Conservation (phyloP, 139 green algal genomes). For the Micractinium sp. region DNA sequence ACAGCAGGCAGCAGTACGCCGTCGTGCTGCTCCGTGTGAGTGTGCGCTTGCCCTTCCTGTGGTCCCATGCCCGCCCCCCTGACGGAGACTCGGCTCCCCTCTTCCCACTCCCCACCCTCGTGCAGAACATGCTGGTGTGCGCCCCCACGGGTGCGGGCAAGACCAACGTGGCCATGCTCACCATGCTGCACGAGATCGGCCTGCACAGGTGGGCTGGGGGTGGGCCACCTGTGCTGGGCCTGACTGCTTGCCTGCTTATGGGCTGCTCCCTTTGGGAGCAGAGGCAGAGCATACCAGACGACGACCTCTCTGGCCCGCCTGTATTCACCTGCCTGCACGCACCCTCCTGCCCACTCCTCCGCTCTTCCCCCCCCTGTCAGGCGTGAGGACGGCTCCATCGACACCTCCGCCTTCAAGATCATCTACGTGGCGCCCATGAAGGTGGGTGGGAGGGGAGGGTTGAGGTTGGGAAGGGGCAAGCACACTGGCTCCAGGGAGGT, state of each 20-base stretch:
- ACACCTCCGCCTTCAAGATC: constrained; percentile 93
- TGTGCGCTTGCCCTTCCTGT: neutral
- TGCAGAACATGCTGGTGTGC: constrained; percentile 93
- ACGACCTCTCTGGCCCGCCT: neutral
- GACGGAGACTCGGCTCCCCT: neutral
- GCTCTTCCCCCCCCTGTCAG: neutral
- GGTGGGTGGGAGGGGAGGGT: constrained; percentile 29
- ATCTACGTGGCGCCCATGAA: constrained; percentile 99
- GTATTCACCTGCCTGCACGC: neutral
- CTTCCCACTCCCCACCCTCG: too few relatives aligned
- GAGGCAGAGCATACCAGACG: too few relatives aligned
- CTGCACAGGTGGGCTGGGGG: constrained; percentile 61
- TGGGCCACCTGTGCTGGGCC: neutral
- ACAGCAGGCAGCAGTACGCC: neutral
- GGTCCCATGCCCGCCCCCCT: neutral
- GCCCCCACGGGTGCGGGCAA: constrained; percentile 93
- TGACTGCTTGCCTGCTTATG: too few relatives aligned
- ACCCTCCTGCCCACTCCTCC: neutral
- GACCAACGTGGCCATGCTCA: constrained; percentile 98
- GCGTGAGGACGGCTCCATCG: constrained; percentile 80
- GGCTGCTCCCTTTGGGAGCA: neutral
- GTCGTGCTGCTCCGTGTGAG: too few relatives aligned
- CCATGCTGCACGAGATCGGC: constrained; percentile 92
- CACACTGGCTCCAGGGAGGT: too few relatives aligned
- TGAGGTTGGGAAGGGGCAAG: neutral